Base-by-base conservation (phyloP, 805 yeast genomes). In the Yamadazyma philogaea region DNA sequence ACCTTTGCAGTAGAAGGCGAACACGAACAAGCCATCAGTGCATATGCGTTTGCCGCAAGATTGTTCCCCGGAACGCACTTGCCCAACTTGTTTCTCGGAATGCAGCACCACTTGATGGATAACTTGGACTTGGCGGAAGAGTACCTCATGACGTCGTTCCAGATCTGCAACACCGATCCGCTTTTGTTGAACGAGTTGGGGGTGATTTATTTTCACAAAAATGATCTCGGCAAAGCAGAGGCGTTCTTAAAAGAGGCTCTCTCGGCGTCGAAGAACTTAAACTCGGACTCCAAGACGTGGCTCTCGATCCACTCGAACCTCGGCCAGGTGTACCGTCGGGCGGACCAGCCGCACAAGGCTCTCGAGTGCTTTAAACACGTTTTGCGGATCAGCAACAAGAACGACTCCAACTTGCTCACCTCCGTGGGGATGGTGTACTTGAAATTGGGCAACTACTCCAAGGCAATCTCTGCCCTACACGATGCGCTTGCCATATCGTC, bases 1-100 rank as follows among this genome's bases (percentile, higher is more conserved):
- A 90, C 98, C 0, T 93, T 90, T 75, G 96, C 96, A 0, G 83
- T 87, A 2, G 99, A 93, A 60, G 95, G 96, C n/a, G 99, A 93
- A 63, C 97, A 93, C 60, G 99, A 93, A 60, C 98, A 93, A 63
- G 98, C 98, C 1, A 84, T 93, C 17, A 84, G 96, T 43, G 98
- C 98, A 0, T 93, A 90, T 63, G 90, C 98, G 1, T 90, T 96
- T 10, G 97, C 97, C 0, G 88, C 96, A 1, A 70, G 96, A 47
- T 73, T 90, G 33, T 93, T 93, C 55, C 89, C 90, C 0, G 95
- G 96, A 1, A 82, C 90, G 3, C 97, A 93, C 60, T 65, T 90
- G 36, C 98, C 99, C 1, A 81, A 85, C 55, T 66, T 93, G 45
- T 91, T 87, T 54, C 70, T 93, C 30, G 99, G 99, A 1, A 93